phyloP scores from a whole-genome alignment of 2,329 filamentous ascomycete species.

The Ophiostoma sp. region DNA sequence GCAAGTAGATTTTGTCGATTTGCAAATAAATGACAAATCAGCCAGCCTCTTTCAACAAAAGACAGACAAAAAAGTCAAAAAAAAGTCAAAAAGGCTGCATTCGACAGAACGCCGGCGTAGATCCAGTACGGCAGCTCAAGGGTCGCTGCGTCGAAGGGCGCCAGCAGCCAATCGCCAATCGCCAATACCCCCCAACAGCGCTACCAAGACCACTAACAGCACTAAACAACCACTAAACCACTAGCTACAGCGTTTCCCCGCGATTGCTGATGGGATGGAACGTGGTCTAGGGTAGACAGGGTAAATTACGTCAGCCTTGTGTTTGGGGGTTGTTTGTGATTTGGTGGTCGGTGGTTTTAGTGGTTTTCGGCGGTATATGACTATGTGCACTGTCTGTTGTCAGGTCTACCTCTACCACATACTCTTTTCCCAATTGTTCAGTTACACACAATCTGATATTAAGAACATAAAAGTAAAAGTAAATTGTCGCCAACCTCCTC shows the following conservation, averaged over 20 bases:
- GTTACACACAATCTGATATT: not conserved
- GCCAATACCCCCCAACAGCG: not conserved
- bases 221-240: conserved; percentile 4
- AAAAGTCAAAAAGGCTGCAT: not conserved
- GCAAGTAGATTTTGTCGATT: not conserved
- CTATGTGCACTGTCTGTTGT: not conserved
- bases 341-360: not conserved
- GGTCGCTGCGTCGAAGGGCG: not conserved
- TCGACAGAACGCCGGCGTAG: not conserved
- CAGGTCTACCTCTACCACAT: too few relatives aligned
- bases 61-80: not conserved
- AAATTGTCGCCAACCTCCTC: not conserved
- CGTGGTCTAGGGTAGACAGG: conserved; percentile 6
- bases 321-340: not conserved
- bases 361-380: not conserved
- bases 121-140: not conserved
- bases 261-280: not conserved
- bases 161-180: not conserved
- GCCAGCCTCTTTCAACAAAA: not conserved
- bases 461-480: not conserved
- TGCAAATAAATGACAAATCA: not conserved
- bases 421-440: too few relatives aligned
- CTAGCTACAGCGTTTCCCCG: conserved; percentile 9
- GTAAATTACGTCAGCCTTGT: conserved; percentile 14
- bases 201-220: not conserved